Evolutionary conservation across 352 stramenopile genomes (phyloP), one percentile per base, ranked within the genome.

Genomic region (Globisporangium echinulatum): DNA sequence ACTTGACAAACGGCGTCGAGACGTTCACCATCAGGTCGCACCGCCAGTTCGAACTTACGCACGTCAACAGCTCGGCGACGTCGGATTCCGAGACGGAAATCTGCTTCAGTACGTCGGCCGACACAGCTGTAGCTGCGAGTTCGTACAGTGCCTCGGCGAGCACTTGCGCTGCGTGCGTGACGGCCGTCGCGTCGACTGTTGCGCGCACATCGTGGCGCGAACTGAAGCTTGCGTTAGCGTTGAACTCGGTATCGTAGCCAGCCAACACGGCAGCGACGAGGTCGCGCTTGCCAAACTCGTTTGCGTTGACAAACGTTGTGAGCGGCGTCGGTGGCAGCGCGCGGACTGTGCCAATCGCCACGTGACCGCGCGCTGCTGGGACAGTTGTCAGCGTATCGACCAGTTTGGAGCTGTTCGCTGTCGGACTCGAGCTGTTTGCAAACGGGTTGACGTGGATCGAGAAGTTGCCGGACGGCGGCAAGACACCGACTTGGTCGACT

Each of bases 401-500:
- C 17, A 19, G 11, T 9, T 25, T 52, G 7, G 50, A 25, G 25
- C 25, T 33, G 13, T 17, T 17, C 0, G 61, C 67, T 5, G 42
- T 13, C 42, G 42, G 9, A 46, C 9, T 15, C 42, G 42, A 46
- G 9, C 36, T 55, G 56, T 85, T 46, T 4, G 5, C 42, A 9
- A 46, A 65, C 9, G 80, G 80, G 63, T 94, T 94, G 50, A 87
- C 52, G 60, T 92, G 82, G 37, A 94, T 49, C 7, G 70, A 82
- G 48, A 89, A 86, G 53, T 88, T 87, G 17, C 75, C 75, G 0
- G 64, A 73, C 48, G 72, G 68, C 3, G 69, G 66, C 3, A 87
- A 19, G 36, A 85, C 66, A 0, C 82, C 84, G 14, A 94, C 85
- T 58, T 92, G 85, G 54, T 92, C 85, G 3, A 94, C 71, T 5